Base-by-base conservation (phyloP, 352 stramenopile genomes). In the Phytophthora idaei region DNA sequence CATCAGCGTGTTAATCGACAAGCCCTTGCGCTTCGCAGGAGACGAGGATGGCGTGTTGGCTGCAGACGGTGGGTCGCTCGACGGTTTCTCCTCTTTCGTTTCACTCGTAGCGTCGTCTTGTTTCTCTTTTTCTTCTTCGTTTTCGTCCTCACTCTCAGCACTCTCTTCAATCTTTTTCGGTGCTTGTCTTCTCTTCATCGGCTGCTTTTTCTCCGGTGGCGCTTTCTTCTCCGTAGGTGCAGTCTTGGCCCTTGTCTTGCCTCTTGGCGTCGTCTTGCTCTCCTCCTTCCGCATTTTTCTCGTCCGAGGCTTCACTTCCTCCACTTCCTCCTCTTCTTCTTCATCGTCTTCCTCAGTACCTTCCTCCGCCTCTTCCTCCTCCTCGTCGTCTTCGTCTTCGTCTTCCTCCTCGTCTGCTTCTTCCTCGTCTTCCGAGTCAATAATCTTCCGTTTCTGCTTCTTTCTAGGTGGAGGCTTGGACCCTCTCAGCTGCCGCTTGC, bases 1-100 rank as follows among this genome's bases (percentile, higher is more conserved):
- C 71, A 89, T 79, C 14, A 89, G 59, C 29, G 80, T 78, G 41
- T 87, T 73, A 63, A 90, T 86, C 8, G 81, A 86, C n/a, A 90
- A 71, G 52, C 73, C 66, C 45, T 82, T 87, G 14, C 69, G 74
- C 17, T 78, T 76, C 15, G 71, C 64, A 57, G 79, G 76, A 5
- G 80, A 86, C 11, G 75, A 76, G 0, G 61, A 69, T 3, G 77
- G 73, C 10, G 80, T 77, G 5, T 52, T 46, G 1, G 69, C 46
- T 2, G 55, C 67, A 10, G 71, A 83, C 34, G 57, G 64, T 17
- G 57, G 32, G 21, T 76, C 64, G 47, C 63, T 78, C 12, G 55
- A 62, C 15, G 44, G 51, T 52, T 69, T 64, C 21, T 70, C 61
- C 7, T 74, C 71, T 21, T 69, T 62, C 4, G 41, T 48, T 42